Percentiles rank a stretch among this genome's conserved stretches.
phyloP scores from a whole-genome alignment of 305 asterid genomes.

The Plantago coronopus region DNA sequence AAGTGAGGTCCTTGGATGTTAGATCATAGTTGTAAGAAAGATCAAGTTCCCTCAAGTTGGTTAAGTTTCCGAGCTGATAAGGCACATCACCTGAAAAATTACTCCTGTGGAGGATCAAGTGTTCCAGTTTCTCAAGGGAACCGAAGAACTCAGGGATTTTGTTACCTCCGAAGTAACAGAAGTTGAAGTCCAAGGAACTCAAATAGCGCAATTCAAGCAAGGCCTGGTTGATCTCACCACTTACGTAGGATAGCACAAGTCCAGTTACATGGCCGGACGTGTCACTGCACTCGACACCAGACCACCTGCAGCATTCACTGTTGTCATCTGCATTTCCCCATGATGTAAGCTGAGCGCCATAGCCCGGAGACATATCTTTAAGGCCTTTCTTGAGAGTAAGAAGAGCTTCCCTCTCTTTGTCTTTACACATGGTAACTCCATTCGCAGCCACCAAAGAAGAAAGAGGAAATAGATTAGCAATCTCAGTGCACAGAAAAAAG shows the following conservation, averaged over 20 bases:
- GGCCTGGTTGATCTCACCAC: not conserved
- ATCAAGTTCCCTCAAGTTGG: not conserved
- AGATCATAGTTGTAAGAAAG: not conserved
- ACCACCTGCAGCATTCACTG: conserved; percentile 8
- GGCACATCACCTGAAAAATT: not conserved
- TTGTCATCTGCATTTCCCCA: conserved; percentile 10
- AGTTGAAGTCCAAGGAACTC: not conserved
- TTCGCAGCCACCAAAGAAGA: no score
- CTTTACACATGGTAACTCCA: not conserved
- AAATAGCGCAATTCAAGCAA: not conserved
- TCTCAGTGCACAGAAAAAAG: no score
- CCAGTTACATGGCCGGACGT: not conserved
- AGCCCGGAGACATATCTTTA: not conserved
- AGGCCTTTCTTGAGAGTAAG: conserved; percentile 1
- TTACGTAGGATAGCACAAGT: not conserved
- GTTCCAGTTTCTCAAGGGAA: not conserved
- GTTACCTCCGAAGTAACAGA: not conserved
- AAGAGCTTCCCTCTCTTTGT: not conserved
- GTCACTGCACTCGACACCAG: not conserved
- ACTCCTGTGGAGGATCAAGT: not conserved
- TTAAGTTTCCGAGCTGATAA: not conserved
- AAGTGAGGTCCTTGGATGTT: not conserved
- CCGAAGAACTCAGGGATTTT: conserved; percentile 1
- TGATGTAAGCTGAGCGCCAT: not conserved
- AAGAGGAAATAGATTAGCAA: no score